These are phyloP conservation scores for Lactuca sativa DNA, from an alignment of 129 eudicot species.

Conservation along the genomic window DNA sequence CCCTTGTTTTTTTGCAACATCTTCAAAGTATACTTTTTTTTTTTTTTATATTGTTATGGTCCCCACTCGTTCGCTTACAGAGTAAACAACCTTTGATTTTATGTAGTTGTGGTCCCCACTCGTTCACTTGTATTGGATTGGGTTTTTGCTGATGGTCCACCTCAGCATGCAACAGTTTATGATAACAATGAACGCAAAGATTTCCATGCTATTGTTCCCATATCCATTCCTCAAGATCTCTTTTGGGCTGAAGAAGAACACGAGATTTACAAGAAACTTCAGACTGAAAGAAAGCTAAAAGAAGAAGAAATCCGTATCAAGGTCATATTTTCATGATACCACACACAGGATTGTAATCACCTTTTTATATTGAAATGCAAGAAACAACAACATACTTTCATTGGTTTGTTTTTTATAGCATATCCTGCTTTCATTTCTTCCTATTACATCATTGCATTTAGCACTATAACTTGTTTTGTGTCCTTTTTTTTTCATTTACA, in stretches of 20 bases:
- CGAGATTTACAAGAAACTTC: conserved; percentile 64
- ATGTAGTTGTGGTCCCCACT: conserved; percentile 79
- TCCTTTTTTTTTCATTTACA: conserved; percentile 27
- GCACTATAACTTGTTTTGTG: background rate
- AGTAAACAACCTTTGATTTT: conserved; percentile 27
- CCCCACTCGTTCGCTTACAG: background rate
- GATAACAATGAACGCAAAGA: conserved; percentile 81
- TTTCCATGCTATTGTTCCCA: conserved; percentile 85
- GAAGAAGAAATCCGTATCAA: conserved; percentile 82
- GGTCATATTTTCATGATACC: conserved; percentile 37
- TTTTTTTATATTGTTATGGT: background rate
- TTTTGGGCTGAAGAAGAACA: conserved; percentile 90
- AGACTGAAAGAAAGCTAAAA: conserved; percentile 67
- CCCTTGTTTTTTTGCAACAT: background rate
- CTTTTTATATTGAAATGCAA: background rate
- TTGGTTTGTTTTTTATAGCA: background rate
- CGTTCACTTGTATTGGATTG: conserved; percentile 89
- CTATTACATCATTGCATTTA: background rate
- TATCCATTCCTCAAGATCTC: conserved; percentile 49
- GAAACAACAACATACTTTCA: background rate
- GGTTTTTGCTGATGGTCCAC: conserved; percentile 98
- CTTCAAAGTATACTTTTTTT: background rate
- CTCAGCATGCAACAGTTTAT: conserved; percentile 65
- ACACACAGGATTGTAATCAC: background rate
- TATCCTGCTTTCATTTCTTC: background rate